These are phyloP conservation scores for Russula brevipes DNA, from an alignment of 768 basidiomycete genomes.

Conservation along the genomic window DNA sequence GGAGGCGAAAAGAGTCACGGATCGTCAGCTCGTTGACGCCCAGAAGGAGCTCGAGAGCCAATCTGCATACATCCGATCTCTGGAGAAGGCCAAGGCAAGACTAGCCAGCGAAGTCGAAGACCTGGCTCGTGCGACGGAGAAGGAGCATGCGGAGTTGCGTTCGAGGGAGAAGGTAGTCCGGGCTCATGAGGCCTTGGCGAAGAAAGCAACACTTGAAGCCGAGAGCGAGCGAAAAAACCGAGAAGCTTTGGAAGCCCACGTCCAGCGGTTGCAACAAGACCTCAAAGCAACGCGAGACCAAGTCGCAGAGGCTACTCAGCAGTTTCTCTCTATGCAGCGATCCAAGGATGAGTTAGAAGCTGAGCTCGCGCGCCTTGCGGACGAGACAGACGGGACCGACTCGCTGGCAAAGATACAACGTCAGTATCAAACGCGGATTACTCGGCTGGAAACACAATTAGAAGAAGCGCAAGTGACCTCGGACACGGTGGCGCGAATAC, in stretches of 20 bases:
- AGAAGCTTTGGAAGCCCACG: slow-evolving; percentile 59
- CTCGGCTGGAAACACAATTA: slow-evolving; percentile 56
- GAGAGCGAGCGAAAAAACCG: slow-evolving; percentile 65
- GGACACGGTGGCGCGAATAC: slow-evolving; percentile 48
- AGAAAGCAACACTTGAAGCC: slow-evolving; percentile 50
- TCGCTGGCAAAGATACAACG: slow-evolving; percentile 57
- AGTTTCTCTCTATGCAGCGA: slow-evolving; percentile 47
- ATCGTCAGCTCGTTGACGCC: slow-evolving; percentile 81
- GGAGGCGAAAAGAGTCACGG: slow-evolving; percentile 91
- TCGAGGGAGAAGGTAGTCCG: slow-evolving; percentile 63
- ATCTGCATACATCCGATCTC: slow-evolving; percentile 70
- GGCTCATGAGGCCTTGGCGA: slow-evolving; percentile 55
- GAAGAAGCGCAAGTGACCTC: slow-evolving; percentile 51
- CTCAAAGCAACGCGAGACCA: slow-evolving; percentile 53
- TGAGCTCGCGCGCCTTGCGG: slow-evolving; percentile 61
- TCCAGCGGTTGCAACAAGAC: slow-evolving; percentile 56
- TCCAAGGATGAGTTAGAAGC: slow-evolving; percentile 63
- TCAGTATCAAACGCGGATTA: slow-evolving; percentile 58
- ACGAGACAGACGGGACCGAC: slow-evolving; percentile 49
- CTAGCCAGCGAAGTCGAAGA: slow-evolving; percentile 82
- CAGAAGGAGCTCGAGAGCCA: slow-evolving; percentile 73
- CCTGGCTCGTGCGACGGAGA: slow-evolving; percentile 64
- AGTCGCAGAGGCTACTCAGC: slow-evolving; percentile 49
- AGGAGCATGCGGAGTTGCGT: slow-evolving; percentile 58
- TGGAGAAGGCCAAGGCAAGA: slow-evolving; percentile 75